phyloP scores from a whole-genome alignment of 2,329 filamentous ascomycete species.

The Aspergillus pseudotamarii region DNA sequence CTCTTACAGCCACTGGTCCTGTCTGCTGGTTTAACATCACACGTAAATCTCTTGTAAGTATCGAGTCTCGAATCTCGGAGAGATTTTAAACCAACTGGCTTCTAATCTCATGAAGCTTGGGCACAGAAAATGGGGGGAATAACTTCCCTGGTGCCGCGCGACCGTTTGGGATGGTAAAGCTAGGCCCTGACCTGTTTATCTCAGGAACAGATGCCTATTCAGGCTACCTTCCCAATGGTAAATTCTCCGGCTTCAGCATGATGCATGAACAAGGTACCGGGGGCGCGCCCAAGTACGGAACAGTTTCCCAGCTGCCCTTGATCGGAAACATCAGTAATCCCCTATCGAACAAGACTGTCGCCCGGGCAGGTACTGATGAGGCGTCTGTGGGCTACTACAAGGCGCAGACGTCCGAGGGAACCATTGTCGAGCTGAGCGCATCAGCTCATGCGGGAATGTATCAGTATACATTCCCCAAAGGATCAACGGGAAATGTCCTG shows the following conservation, averaged over 20 bases:
- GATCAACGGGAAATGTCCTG: constrained; percentile 50
- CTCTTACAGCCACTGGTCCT: constrained; percentile 16
- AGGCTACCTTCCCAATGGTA: constrained; percentile 48
- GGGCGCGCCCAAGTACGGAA: constrained; percentile 70
- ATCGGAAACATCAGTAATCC: constrained; percentile 57
- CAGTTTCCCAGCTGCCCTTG: constrained; percentile 63
- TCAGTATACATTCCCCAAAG: constrained; percentile 60
- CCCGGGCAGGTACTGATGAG: constrained; percentile 54
- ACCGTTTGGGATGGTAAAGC: constrained; percentile 48
- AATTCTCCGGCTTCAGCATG: constrained; percentile 64
- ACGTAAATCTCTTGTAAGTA: constrained; percentile 36
- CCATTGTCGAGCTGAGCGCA: constrained; percentile 61
- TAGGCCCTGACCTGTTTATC: constrained; percentile 45
- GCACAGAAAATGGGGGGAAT: constrained; percentile 41
- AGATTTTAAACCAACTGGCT: neutral
- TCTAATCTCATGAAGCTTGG: constrained; percentile 27
- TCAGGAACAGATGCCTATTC: constrained; percentile 44
- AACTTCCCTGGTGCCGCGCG: constrained; percentile 47
- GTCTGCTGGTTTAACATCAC: constrained; percentile 25
- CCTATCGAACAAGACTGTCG: constrained; percentile 58
- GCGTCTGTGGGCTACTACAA: constrained; percentile 65
- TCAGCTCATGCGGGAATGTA: constrained; percentile 56
- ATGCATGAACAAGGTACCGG: constrained; percentile 70
- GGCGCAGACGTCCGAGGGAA: constrained; percentile 57
- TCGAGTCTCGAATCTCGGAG: neutral